Evolutionary conservation across 2,329 filamentous ascomycete species (phyloP).

Genomic region (Fusarium sp.): DNA sequence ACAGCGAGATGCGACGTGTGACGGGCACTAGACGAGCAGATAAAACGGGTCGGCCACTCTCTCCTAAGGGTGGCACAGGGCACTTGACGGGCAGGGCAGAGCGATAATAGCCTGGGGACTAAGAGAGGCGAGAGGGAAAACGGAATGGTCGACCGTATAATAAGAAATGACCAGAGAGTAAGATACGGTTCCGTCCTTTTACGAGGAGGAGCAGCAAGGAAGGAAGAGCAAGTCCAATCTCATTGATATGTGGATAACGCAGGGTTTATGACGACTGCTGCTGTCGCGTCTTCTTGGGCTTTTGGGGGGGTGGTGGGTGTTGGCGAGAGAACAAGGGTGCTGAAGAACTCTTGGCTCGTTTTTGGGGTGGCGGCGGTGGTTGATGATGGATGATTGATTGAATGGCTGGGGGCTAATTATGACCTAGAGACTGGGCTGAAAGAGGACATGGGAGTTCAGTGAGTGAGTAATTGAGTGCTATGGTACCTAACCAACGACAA

Average conservation of each 20-base stretch:
- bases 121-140: constrained; percentile 16
- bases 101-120: constrained; percentile 11
- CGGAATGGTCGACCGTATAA: constrained; percentile 34
- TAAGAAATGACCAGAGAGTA: constrained; percentile 27
- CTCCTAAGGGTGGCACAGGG: constrained; percentile 36
- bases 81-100: constrained; percentile 30
- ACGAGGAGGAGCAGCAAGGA: constrained; percentile 9
- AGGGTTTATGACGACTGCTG: constrained; percentile 39
- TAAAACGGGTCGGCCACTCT: constrained; percentile 35
- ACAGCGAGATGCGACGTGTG: constrained; percentile 45
- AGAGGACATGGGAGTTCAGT: not conserved
- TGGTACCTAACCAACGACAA: constrained; percentile 10
- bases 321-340: constrained; percentile 17
- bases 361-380: constrained; percentile 11
- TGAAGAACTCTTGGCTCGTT: not conserved
- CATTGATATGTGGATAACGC: constrained; percentile 37
- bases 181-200: constrained; percentile 16
- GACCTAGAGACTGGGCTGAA: not conserved
- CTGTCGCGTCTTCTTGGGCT: constrained; percentile 23
- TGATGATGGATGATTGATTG: not conserved
- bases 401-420: too few species aligned
- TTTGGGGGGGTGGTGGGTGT: not conserved
- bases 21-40: constrained; percentile 41
- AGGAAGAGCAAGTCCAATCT: constrained; percentile 36
- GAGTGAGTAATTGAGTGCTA: not conserved